Base-by-base conservation (phyloP, 345 rosid species). In the Acer yangbiense region DNA sequence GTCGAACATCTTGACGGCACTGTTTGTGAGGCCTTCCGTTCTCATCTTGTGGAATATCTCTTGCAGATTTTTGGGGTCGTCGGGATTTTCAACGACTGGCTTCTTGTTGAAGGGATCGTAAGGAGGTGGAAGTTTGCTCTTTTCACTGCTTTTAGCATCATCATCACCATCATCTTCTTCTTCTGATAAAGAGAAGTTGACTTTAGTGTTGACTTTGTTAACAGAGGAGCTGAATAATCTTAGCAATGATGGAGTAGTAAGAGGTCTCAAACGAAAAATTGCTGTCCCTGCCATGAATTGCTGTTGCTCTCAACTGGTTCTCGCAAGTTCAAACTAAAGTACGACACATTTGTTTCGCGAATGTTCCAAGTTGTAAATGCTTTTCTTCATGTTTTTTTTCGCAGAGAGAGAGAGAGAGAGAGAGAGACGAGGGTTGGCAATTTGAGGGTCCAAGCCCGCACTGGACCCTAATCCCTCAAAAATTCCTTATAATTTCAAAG, bases 1-100 rank as follows among this genome's bases (percentile, higher is more conserved):
- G 80, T 93, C 98, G 87, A 93, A 92, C 97, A 92, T 92, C 89
- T 90, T 92, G 78, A 87, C 87, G 46, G 97, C 98, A 69, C 85
- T 77, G 69, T 86, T 78, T 2, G 77, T 65, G 0, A 93, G 87
- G 3, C 93, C 92, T 17, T 88, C 90, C 0, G 89, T 72, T 41
- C 87, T 75, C 94, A 93, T 89, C 54, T 86, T 81, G 65, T 92
- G 94, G 79, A 91, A 92, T 73, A 93, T 84, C 52, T 68, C 76
- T 72, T 90, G 98, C 13, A 91, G 82, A 84, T 93, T 83, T 74
- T 83, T 80, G 27, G 97, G 91, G 79, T 93, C 94, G 14, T 87
- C 85, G 6, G 89, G 88, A 9, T 89, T 89, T 44, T 88, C 87
- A 6, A 87, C 32, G 0, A 69, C 77, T 0, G 89, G 89, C 48